Base-by-base conservation (phyloP, 2,329 filamentous ascomycete genomes). In the Fusarium clavum region DNA sequence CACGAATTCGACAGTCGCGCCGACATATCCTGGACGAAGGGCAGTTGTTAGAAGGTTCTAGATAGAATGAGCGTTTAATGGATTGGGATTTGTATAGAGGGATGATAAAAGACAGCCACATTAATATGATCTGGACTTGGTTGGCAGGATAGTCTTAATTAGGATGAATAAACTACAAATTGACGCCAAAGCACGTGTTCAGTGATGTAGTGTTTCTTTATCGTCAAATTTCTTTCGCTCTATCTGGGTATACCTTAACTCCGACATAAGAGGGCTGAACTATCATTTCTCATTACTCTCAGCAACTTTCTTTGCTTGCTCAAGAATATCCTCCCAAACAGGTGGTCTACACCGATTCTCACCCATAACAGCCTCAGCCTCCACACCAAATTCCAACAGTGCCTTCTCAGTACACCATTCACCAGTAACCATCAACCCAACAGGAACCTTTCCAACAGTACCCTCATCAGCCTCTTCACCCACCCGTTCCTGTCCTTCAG, bases 351-450 rank as follows among this genome's bases (percentile, higher is more conserved):
- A 62, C 13, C 69, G 22, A 18, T 40, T 18, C 6, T 66, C 61
- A 25, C 27, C 4, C 14, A 80, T 79, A 1, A 82, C 71, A 30
- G 78, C 76, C 72, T 86, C 84, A 5, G 79, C 81, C 59, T 86
- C 83, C 3, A 81, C 73, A 1, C 82, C 86, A 63, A 87, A 86
- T 44, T 80, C 76, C 53, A 88, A 67, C 69, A 88, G 71, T 6
- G 79, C 76, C 48, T 84, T 81, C 73, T 88, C 86, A 8, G 78
- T 79, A 7, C 83, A 84, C 86, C 86, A 88, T 75, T 87, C 86
- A 5, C 83, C 85, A 57, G 82, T 84, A 2, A 81, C 85, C 85
- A 88, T 88, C 48, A 88, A 69, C 2, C 86, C 86, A 5, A 88
- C 79, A 0, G 86, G 85, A 2, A 87, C 76, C 63, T 81, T 83